Percentiles rank a stretch among this genome's conserved stretches.
Conservation (phyloP, 2,329 filamentous ascomycete genomes). For the Aspergillus sp. region DNA sequence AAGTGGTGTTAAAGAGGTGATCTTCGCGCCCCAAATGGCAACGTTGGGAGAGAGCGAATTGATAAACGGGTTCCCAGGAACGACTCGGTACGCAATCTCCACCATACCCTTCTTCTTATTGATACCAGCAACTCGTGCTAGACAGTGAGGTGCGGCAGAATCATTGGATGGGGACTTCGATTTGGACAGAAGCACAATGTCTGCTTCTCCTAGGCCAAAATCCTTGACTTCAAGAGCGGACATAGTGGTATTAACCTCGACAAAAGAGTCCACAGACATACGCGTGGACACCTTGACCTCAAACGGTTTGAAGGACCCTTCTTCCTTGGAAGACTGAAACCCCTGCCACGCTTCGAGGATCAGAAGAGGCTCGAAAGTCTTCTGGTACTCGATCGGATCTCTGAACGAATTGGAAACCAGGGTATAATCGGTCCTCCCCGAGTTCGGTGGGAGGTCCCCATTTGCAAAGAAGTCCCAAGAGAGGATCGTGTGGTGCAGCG, state of each 20-base stretch:
- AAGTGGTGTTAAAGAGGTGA: conserved; percentile 87
- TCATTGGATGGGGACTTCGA: conserved; percentile 61
- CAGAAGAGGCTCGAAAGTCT: conserved; percentile 82
- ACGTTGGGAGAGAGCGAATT: conserved; percentile 59
- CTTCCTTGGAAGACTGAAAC: conserved; percentile 82
- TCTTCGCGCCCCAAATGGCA: conserved; percentile 66
- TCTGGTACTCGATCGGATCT: conserved; percentile 70
- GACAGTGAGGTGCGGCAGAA: conserved; percentile 63
- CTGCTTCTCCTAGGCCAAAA: conserved; percentile 67
- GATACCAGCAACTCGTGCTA: conserved; percentile 73
- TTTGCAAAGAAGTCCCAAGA: conserved; percentile 92
- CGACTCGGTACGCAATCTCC: conserved; percentile 79
- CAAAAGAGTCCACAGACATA: conserved; percentile 82
- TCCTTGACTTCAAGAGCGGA: conserved; percentile 62
- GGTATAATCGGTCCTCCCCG: conserved; percentile 61
- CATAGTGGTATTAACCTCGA: conserved; percentile 83
- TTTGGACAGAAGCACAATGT: conserved; percentile 79
- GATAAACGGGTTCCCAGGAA: conserved; percentile 56
- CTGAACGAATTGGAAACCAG: conserved; percentile 70
- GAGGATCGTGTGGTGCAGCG: conserved; percentile 75
- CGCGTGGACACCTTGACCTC: conserved; percentile 82
- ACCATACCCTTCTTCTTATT: conserved; percentile 71
- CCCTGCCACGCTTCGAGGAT: conserved; percentile 93
- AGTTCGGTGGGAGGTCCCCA: conserved; percentile 72
- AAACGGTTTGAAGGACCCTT: conserved; percentile 70